Percentiles rank a stretch among this genome's conserved stretches.
Evolutionary conservation across 2,329 filamentous ascomycete genomes (phyloP).

Genomic region (Fusarium proliferatum): DNA sequence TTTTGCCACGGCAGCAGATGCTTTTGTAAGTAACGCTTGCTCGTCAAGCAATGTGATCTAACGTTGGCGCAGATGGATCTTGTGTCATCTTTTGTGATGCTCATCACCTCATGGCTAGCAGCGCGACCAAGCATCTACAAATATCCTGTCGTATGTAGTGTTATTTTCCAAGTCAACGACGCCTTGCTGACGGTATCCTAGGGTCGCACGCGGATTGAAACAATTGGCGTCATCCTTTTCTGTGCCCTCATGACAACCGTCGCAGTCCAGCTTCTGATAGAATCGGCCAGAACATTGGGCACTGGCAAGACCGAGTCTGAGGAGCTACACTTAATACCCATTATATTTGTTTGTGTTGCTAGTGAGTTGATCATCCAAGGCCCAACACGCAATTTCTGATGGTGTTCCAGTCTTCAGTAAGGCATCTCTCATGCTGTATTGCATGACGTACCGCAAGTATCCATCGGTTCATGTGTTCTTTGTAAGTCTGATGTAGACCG

Average conservation of each 20-base stretch:
- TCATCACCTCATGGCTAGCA: neutral
- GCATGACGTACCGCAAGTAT: neutral
- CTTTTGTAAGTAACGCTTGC: neutral
- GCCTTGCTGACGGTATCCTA: neutral
- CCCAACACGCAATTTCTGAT: neutral
- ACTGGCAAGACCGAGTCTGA: neutral
- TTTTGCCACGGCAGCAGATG: neutral
- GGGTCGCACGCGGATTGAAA: neutral
- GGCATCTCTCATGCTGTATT: neutral
- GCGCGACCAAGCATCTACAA: slow-evolving; percentile 1
- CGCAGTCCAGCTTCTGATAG: neutral
- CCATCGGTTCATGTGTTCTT: slow-evolving; percentile 2
- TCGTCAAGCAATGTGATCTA: neutral
- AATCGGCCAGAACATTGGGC: neutral
- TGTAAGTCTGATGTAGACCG: neutral
- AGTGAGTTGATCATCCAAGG: neutral
- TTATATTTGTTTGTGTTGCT: neutral
- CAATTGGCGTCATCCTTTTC: neutral
- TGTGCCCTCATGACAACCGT: neutral
- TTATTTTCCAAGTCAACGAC: too few relatives aligned
- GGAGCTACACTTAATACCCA: neutral
- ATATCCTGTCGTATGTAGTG: neutral
- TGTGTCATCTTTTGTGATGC: neutral
- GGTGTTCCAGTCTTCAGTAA: neutral
- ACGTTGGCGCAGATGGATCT: neutral